Evolutionary conservation across 305 asterid species (phyloP), one percentile per base, ranked within the genome.

Genomic region (Plantago coronopus): DNA sequence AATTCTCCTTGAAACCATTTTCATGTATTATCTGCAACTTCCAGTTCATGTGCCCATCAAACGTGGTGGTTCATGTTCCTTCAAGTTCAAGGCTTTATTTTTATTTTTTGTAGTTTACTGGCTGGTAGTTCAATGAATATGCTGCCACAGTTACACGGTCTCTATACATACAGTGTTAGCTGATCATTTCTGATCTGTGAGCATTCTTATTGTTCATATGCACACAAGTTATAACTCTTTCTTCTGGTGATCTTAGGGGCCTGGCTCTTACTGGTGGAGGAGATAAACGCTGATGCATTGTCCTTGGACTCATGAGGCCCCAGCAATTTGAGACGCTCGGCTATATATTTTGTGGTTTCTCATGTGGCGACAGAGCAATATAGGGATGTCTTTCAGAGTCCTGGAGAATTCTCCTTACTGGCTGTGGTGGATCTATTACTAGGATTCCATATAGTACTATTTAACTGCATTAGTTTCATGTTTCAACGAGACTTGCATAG

Each of bases 221-320:
- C 12, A 50, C 15, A 34, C 1, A 12, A 2, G 46, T 45, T 21
- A 25, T 57, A 66, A 77, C 55, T 11, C 44, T 19, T 48, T 44
- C 22, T n/a, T 54, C 12, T 19, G n/a, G n/a, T n/a, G n/a, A 21
- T 48, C 29, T 77, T 69, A 87, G 95, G 87, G 68, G 74, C 49
- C 73, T 72, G 61, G 59, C 76, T 59, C 73, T 81, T 57, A 23
- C 75, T 16, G 73, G 83, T 34, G 76, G 78, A 40, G 79, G 75
- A 22, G 88, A 84, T 54, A 68, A 61, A 66, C 75, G 79, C 74
- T 82, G 79, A 80, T 62, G 54, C 40, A 34, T 9, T 34, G 9
- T 34, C 9, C 40, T 34, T 34, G 40, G 40, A 34, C 12, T 9
- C 13, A 8, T 5, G 40, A 34, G 40, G 9, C 40, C 11, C 40